Evolutionary conservation across 2,329 filamentous ascomycete genomes (phyloP).

Genomic region (Ophiostoma ulmi): DNA sequence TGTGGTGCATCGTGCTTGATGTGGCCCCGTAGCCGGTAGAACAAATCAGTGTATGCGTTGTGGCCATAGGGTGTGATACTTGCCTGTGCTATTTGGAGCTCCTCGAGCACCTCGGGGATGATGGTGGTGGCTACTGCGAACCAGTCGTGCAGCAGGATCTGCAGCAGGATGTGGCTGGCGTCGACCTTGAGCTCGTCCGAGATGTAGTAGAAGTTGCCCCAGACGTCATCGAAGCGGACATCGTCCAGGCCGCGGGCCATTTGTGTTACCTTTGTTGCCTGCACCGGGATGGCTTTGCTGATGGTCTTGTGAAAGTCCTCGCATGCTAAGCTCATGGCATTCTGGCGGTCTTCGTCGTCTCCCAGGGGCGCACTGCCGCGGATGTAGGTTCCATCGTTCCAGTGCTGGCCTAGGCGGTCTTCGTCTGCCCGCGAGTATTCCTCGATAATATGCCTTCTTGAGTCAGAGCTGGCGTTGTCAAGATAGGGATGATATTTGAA

Average conservation of each 20-base stretch:
- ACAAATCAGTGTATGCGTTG: not conserved
- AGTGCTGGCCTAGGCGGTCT: not conserved
- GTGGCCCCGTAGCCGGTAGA: not conserved
- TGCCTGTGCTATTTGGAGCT: not conserved
- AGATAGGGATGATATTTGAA: not conserved
- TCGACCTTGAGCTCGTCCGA: not conserved
- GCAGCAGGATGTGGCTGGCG: conserved; percentile 5
- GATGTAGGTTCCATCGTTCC: not conserved
- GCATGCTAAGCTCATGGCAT: not conserved
- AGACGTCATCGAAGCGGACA: conserved; percentile 15
- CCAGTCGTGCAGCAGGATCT: not conserved
- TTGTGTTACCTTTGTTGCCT: conserved; percentile 1
- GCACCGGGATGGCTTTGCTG: not conserved
- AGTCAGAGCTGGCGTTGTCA: not conserved
- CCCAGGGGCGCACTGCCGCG: not conserved
- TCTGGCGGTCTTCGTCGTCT: not conserved
- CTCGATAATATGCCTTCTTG: not conserved
- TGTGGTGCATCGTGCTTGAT: not conserved
- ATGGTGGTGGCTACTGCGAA: not conserved
- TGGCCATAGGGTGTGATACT: not conserved
- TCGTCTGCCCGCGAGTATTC: not conserved
- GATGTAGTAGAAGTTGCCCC: conserved; percentile 12
- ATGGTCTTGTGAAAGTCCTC: not conserved
- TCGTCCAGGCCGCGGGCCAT: conserved; percentile 2
- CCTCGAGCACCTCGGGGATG: not conserved